Evolutionary conservation across 2,329 filamentous ascomycete genomes (phyloP), one percentile per base, ranked within the genome.

Genomic region (Fusarium incarnatum): DNA sequence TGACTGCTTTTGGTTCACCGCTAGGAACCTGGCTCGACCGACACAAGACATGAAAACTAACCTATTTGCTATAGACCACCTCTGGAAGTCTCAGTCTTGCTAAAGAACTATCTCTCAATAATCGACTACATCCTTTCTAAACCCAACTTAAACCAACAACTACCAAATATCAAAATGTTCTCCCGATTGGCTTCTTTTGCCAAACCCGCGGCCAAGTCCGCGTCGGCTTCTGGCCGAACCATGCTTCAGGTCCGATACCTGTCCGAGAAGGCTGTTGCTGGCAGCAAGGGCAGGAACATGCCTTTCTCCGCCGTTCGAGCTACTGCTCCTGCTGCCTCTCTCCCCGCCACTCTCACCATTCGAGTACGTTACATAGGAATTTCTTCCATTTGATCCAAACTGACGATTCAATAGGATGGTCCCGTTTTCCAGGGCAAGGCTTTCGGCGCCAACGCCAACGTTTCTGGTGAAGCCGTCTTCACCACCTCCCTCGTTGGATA

Each of bases 401-500:
- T 73, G 50, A 75, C 44, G n/a, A 46, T 47, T 56, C 34, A 23
- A 34, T 77, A 94, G 90, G 94, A 97, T 84, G 96, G 96, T 67
- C 96, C 96, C 46, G 91, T 98, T 78, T 98, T 97, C 86, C 93
- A 94, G 76, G 96, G 96, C 79, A 97, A 93, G 80, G 97, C 95
- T 64, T 99, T 98, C 77, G 96, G 96, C 77, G 96, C 96, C 78
- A 96, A 97, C 81, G 89, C 92, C 81, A 99, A 98, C 87, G 93
- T 98, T 79, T 97, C 94, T 70, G 96, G 96, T 75, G 96, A 99
- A 85, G 96, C 96, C 47, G 96, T 98, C 80, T 99, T 99, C 86
- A 98, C 96, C 68, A 98, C 96, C 66, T 98, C 95, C 25, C 90
- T 98, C 59, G 96, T 99, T 64, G 96, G 96, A 77, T 99, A 99